Percentiles rank a stretch among this genome's conserved stretches.
Evolutionary conservation across 1,284 basidiomycete species (phyloP).

Genomic region (Puccinia sorghi): DNA sequence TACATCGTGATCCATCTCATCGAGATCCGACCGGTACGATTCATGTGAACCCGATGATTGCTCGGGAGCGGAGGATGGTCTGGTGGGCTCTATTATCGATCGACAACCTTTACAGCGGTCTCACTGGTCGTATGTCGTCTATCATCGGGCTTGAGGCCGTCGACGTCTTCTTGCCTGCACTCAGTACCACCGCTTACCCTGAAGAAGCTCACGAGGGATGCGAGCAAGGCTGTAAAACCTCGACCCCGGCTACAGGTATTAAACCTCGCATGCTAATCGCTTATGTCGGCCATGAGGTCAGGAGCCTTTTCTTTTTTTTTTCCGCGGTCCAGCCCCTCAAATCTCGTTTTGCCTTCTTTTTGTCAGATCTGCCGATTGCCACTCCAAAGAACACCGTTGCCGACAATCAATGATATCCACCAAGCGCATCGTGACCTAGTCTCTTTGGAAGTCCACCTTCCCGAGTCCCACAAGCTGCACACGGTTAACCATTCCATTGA

Average conservation of each 20-base stretch:
- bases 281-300: constrained; percentile 48
- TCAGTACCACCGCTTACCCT: constrained; percentile 24
- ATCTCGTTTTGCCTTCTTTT: not conserved
- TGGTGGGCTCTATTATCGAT: constrained; percentile 50
- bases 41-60: constrained; percentile 18
- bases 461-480: constrained; percentile 20
- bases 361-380: constrained; percentile 45
- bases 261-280: constrained; percentile 39
- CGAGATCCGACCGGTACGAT: constrained; percentile 28
- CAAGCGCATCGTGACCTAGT: constrained; percentile 45
- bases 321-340: not conserved
- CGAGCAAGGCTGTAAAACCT: constrained; percentile 36
- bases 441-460: constrained; percentile 36
- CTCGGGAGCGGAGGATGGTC: constrained; percentile 35
- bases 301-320: not conserved
- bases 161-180: constrained; percentile 46
- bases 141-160: constrained; percentile 35
- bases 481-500: constrained; percentile 32
- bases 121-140: constrained; percentile 31
- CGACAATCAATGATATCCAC: constrained; percentile 46
- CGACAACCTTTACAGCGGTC: constrained; percentile 42
- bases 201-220: constrained; percentile 42
- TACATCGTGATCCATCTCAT: constrained; percentile 45
- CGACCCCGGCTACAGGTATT: constrained; percentile 20
- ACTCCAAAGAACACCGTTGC: constrained; percentile 42